Conservation (phyloP, 805 yeast species). For the Ogataea populi-albae region DNA sequence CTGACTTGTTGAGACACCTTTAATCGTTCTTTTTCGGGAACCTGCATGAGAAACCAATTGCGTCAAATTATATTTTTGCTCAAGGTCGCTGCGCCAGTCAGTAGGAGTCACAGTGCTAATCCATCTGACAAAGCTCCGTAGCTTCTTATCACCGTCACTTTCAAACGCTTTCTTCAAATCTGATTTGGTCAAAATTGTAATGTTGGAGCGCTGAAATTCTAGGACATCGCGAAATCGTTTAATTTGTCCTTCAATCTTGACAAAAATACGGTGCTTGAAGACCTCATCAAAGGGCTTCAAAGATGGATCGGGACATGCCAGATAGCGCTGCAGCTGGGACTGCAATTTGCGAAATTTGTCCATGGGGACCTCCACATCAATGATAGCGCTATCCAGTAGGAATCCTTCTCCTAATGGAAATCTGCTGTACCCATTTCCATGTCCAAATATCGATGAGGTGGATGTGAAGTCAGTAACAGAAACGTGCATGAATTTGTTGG, state of each 20-base stretch:
- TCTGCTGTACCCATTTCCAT: conserved; percentile 3
- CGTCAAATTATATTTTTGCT: conserved; percentile 6
- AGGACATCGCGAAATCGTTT: conserved; percentile 17
- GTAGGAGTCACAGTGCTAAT: conserved; percentile 13
- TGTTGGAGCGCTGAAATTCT: conserved; percentile 19
- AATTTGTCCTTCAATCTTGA: conserved; percentile 17
- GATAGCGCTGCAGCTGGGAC: conserved; percentile 4
- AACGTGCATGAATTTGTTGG: conserved; percentile 5
- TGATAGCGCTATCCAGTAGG: conserved; percentile 7
- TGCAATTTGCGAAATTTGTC: conserved; percentile 6
- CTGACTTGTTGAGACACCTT: too few relatives aligned
- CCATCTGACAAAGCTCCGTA: conserved; percentile 18
- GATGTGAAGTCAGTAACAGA: conserved; percentile 26
- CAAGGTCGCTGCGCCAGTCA: conserved; percentile 14
- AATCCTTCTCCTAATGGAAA: conserved; percentile 7
- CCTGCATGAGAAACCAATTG: neutral
- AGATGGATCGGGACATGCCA: conserved; percentile 9
- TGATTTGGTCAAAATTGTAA: conserved; percentile 9
- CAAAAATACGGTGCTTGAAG: conserved; percentile 16
- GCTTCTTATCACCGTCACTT: conserved; percentile 9
- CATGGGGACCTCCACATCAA: conserved; percentile 13
- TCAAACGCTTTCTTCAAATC: conserved; percentile 10
- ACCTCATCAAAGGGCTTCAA: conserved; percentile 16
- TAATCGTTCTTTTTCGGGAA: neutral
- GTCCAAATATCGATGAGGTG: conserved; percentile 4